Percentiles rank a stretch among this genome's conserved stretches.
Conservation (phyloP, 2,329 filamentous ascomycete species). For the Didymella segeticola region DNA sequence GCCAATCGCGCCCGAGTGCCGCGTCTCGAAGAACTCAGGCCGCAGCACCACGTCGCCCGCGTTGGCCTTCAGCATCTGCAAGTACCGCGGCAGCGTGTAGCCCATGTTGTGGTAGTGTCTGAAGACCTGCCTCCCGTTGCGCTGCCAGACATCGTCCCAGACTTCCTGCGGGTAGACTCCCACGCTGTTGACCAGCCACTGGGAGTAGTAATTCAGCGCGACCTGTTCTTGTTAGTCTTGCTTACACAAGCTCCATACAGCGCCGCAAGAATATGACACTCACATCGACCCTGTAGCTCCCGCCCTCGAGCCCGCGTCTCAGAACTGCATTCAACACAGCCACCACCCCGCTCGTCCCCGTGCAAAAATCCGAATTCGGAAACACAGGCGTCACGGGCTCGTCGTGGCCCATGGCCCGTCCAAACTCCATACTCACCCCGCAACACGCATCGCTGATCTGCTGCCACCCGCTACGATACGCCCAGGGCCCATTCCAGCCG, state of each 20-base stretch:
- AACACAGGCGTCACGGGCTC: slow-evolving; percentile 55
- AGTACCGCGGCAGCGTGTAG: slow-evolving; percentile 50
- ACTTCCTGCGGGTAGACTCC: slow-evolving; percentile 48
- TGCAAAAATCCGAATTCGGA: slow-evolving; percentile 56
- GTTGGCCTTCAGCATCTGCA: slow-evolving; percentile 52
- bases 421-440: slow-evolving; percentile 57
- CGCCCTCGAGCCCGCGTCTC: slow-evolving; percentile 49
- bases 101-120: slow-evolving; percentile 60
- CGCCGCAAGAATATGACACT: slow-evolving; percentile 26
- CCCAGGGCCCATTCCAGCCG: slow-evolving; percentile 59
- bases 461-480: slow-evolving; percentile 59
- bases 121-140: slow-evolving; percentile 57
- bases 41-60: slow-evolving; percentile 52
- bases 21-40: slow-evolving; percentile 57
- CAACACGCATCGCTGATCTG: slow-evolving; percentile 58
- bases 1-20: slow-evolving; percentile 49
- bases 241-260: not conserved
- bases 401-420: slow-evolving; percentile 55
- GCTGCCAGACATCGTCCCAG: slow-evolving; percentile 58
- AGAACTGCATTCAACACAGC: slow-evolving; percentile 54
- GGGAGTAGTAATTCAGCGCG: slow-evolving; percentile 48
- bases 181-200: slow-evolving; percentile 45
- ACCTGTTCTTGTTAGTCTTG: slow-evolving; percentile 23
- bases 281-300: slow-evolving; percentile 53
- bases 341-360: slow-evolving; percentile 52